These are phyloP conservation scores for Hydnomerulius pinastri DNA, from an alignment of 768 basidiomycete genomes.

Conservation along the genomic window DNA sequence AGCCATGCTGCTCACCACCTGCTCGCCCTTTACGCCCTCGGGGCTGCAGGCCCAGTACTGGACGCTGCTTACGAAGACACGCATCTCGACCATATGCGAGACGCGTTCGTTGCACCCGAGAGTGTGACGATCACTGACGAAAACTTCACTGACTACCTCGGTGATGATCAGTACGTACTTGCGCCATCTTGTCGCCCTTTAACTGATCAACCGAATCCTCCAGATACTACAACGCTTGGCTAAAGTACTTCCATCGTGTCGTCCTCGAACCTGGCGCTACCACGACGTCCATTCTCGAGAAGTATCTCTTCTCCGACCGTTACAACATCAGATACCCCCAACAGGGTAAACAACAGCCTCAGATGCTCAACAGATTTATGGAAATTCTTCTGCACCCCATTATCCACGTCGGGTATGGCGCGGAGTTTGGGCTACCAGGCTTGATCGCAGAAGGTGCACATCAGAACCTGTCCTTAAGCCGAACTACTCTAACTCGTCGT, in stretches of 20 bases:
- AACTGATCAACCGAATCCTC: background rate
- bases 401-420: constrained; percentile 63
- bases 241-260: constrained; percentile 4
- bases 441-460: constrained; percentile 60
- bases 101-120: constrained; percentile 32
- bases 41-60: constrained; percentile 46
- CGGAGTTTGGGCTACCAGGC: constrained; percentile 63
- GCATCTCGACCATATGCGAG: constrained; percentile 40
- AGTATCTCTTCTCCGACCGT: constrained; percentile 50
- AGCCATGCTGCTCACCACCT: constrained; percentile 62
- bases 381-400: constrained; percentile 62
- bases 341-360: constrained; percentile 45
- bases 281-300: constrained; percentile 41
- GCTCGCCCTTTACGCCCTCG: constrained; percentile 61
- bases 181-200: background rate
- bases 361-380: constrained; percentile 59
- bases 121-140: constrained; percentile 8
- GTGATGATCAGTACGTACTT: constrained; percentile 10
- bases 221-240: constrained; percentile 10
- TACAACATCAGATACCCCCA: constrained; percentile 1
- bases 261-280: constrained; percentile 1
- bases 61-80: constrained; percentile 41
- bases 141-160: constrained; percentile 9
- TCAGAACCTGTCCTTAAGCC: constrained; percentile 37
- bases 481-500: constrained; percentile 22